Evolutionary conservation across 176 grass and related monocot species (phyloP), one percentile per base, ranked within the genome.

Genomic region (Urochloa ruziziensis): DNA sequence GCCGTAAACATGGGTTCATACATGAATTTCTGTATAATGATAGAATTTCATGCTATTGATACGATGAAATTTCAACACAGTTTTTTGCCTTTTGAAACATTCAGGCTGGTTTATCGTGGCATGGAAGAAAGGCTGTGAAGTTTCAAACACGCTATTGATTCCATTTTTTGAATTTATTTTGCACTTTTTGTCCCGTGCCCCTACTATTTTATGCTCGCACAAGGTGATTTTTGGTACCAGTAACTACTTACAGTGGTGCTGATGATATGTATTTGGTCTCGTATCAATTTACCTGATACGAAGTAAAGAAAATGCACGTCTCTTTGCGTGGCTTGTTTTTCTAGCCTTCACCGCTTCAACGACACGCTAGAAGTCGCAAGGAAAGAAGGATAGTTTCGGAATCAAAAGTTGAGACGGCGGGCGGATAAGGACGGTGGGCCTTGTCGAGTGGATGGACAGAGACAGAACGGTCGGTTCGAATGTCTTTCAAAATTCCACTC

Each of bases 401-500:
- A 75, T 27, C 0, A 36, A 27, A 67, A 42, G 17, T 16, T 53
- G 30, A 67, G 28, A 7, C 1, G 62, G 46, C 78, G 28, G 17
- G 4, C 70, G 30, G 78, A 80, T 53, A 80, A 83, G 21, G 39
- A n/a, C 14, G 15, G 78, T 46, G 59, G 36, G 68, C 17, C 60
- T 46, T 23, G 17, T 4, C 17, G 3, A 32, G n/a, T 10, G 11
- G 73, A 13, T 78, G 33, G 73, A 79, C 70, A 64, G 28, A 54
- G 72, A 79, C 70, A 61, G 70, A 34, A 85, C 39, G 73, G 73
- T 77, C n/a, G 43, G 72, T 86, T 75, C 73, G 73, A 70, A 74
- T 72, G 17, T 37, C 68, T 90, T 89, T 74, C 15, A 60, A 93
- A 87, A 84, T 62, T 69, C 3, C 23, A 30, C 37, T 32, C 10